These are phyloP conservation scores for Blepharisma japonicum DNA, from an alignment of 73 alveolate species.

Conservation along the genomic window DNA sequence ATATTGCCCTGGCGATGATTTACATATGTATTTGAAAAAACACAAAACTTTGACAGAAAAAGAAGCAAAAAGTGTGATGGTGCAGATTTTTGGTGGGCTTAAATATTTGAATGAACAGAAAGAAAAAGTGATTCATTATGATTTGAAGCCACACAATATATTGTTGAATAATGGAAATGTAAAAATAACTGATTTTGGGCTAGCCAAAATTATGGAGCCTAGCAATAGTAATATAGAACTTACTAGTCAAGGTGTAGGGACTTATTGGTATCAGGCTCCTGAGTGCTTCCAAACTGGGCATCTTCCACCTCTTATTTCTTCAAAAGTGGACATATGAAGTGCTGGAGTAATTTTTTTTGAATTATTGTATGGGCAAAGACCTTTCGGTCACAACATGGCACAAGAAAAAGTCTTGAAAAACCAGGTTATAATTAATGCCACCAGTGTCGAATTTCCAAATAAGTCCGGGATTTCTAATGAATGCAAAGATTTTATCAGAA, in stretches of 20 bases:
- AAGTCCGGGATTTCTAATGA: neutral
- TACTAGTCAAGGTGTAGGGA: slow-evolving; percentile 97
- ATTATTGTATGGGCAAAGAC: slow-evolving; percentile 86
- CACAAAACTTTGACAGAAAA: slow-evolving; percentile 72
- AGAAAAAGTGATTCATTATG: slow-evolving; percentile 90
- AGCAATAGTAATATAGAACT: slow-evolving; percentile 85
- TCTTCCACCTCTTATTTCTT: slow-evolving; percentile 66
- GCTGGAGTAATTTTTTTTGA: slow-evolving; percentile 96
- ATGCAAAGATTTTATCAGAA: slow-evolving; percentile 5
- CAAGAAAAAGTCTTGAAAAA: slow-evolving; percentile 87
- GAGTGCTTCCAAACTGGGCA: slow-evolving; percentile 81
- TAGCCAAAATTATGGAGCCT: slow-evolving; percentile 86
- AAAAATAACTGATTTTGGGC: slow-evolving; percentile 97
- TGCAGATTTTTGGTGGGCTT: slow-evolving; percentile 93
- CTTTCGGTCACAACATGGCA: slow-evolving; percentile 94
- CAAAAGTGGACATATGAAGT: slow-evolving; percentile 96
- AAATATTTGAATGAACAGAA: slow-evolving; percentile 79
- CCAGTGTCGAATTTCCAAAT: neutral
- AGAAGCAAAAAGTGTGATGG: slow-evolving; percentile 92
- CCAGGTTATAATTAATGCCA: slow-evolving; percentile 49
- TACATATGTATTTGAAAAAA: slow-evolving; percentile 80
- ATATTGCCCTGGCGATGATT: slow-evolving; percentile 96
- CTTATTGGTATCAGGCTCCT: slow-evolving; percentile 99
- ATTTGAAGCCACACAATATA: slow-evolving; percentile 96
- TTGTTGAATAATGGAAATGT: slow-evolving; percentile 94